Evolutionary conservation across 164 flowering plant species (phyloP), one percentile per base, ranked within the genome.

Genomic region (Macadamia tetraphylla): DNA sequence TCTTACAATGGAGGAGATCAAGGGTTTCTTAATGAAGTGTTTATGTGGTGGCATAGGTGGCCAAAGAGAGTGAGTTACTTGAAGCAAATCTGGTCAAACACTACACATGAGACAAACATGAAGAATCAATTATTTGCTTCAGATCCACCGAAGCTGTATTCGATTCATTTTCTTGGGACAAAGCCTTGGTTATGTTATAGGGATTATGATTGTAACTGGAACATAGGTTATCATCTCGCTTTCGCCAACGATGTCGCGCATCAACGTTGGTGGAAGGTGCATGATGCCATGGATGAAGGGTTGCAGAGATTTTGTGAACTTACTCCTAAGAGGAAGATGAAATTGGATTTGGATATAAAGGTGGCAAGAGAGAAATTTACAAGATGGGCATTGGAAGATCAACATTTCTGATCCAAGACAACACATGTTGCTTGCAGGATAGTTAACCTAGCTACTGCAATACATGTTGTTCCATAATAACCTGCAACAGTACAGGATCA

Each of bases 1-100:
- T 92, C 99, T 1, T 95, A 90, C 84, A 95, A 92, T 65, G 99
- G 99, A 1, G 99, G 99, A 0, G 99, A 92, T 73, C 99, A 95
- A 52, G 99, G 99, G 0, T 95, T 88, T 63, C 80, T 95, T 1
- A 95, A 95, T 73, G 98, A 92, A 72, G 72, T 95, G 0, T 95
- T 86, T 64, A 86, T 85, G 29, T 92, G 96, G 98, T 95, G 99
- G 99, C 98, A 95, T 69, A 61, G 98, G 32, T 67, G 87, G 65
- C 96, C 99, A 0, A 67, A 92, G 60, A 70, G 96, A 35, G 88
- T 88, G 3, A 95, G 92, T 51, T 92, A 83, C 67, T 67, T 95
- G 69, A 95, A 95, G 89, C 90, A 88, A 40, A 86, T 90, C 67
- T 89, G 98, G 98, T 74, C 92, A 0, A 95, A 90, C 70, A 74